These are phyloP conservation scores for Aphanocladium album DNA, from an alignment of 2,329 filamentous ascomycete species.

Conservation along the genomic window DNA sequence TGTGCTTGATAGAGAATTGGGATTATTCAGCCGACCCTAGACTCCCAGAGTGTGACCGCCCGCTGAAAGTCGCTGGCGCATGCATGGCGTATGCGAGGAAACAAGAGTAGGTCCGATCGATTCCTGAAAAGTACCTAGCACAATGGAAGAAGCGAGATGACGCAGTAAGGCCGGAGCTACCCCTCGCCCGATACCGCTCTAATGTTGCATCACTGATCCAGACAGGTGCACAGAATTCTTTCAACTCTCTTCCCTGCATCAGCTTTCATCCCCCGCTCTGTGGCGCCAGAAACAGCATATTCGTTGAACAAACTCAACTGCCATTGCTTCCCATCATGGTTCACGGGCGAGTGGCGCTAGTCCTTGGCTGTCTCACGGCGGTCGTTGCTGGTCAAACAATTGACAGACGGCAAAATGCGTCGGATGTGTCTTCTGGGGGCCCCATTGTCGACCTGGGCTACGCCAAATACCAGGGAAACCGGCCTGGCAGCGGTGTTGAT, in stretches of 20 bases:
- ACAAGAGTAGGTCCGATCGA: too few relatives aligned
- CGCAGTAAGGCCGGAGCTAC: too few relatives aligned
- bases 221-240: too few relatives aligned
- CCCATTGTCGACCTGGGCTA: constrained; percentile 38
- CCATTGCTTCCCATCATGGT: neutral
- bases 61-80: too few relatives aligned
- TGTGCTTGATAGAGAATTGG: too few relatives aligned
- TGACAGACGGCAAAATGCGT: neutral
- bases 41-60: too few relatives aligned
- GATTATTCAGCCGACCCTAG: too few relatives aligned
- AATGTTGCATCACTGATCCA: too few relatives aligned
- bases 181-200: too few relatives aligned
- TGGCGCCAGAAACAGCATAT: neutral
- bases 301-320: neutral
- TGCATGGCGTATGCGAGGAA: too few relatives aligned
- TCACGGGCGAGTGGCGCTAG: neutral
- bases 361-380: neutral
- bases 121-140: too few relatives aligned
- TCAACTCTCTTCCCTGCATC: neutral
- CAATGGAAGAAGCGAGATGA: too few relatives aligned
- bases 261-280: neutral
- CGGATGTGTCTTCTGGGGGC: neutral
- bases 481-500: constrained; percentile 34
- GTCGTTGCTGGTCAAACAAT: neutral
- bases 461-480: constrained; percentile 36